Conservation (phyloP, 2,329 filamentous ascomycete species). For the Fusarium avenaceum region DNA sequence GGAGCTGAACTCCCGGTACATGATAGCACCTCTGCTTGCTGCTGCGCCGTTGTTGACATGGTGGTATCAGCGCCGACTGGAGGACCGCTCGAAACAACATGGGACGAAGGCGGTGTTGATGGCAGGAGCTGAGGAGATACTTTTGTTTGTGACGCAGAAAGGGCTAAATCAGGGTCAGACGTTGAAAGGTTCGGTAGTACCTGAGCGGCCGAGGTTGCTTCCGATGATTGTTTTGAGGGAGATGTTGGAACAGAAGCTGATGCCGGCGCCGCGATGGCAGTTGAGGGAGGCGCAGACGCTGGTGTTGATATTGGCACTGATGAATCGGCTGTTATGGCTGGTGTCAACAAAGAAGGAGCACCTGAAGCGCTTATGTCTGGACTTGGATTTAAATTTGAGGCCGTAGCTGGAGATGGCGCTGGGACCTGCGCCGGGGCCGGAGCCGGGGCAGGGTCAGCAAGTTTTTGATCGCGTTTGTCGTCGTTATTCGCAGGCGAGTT, state of each 20-base stretch:
- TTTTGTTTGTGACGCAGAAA: constrained; percentile 20
- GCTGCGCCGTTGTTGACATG: constrained; percentile 34
- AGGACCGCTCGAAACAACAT: constrained; percentile 16
- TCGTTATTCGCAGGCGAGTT: constrained; percentile 30
- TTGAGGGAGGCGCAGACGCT: constrained; percentile 24
- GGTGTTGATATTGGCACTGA: constrained; percentile 30
- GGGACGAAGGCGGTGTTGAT: constrained; percentile 41
- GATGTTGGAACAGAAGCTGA: constrained; percentile 16
- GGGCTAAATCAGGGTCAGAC: constrained; percentile 14
- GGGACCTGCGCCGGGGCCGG: neutral
- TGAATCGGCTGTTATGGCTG: constrained; percentile 15
- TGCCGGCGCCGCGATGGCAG: constrained; percentile 10
- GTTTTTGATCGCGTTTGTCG: constrained; percentile 32
- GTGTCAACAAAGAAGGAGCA: constrained; percentile 3
- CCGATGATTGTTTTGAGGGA: constrained; percentile 16
- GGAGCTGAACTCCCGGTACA: constrained; percentile 24
- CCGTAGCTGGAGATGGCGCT: constrained; percentile 12
- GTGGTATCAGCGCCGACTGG: constrained; percentile 26
- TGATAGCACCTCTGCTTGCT: constrained; percentile 38
- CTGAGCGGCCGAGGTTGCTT: constrained; percentile 14
- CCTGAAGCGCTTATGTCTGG: constrained; percentile 18
- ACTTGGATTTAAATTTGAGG: constrained; percentile 11
- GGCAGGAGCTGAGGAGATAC: constrained; percentile 30
- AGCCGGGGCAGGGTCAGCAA: constrained; percentile 22
- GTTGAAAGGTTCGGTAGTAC: constrained; percentile 17